A percentile compares a stretch with the other conserved stretches of the same genome.
Conservation (phyloP, 495 filamentous ascomycete species). For the Talaromyces borbonicus region DNA sequence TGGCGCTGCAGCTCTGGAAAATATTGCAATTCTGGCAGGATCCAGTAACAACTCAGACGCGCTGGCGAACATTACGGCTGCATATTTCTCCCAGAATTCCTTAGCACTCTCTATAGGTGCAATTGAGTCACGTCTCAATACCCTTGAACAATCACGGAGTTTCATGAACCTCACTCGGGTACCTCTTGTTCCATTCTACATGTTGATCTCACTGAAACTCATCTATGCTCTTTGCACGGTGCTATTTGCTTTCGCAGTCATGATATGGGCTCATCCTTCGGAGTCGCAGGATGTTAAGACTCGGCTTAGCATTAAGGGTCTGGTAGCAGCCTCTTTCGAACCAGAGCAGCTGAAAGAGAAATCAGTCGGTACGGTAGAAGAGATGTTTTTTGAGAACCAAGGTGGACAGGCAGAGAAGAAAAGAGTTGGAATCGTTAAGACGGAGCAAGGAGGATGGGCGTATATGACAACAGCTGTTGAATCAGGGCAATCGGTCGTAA, state of each 20-base stretch:
- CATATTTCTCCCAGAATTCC: slow-evolving; percentile 3
- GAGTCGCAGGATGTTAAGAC: not conserved
- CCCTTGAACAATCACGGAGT: slow-evolving; percentile 1
- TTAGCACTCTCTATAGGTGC: not conserved
- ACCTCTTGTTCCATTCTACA: slow-evolving; percentile 1
- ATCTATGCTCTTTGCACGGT: not conserved
- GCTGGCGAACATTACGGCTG: not conserved
- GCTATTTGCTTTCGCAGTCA: slow-evolving; percentile 3
- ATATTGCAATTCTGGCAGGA: slow-evolving; percentile 1
- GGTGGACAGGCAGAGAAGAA: not conserved
- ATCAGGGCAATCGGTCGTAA: not conserved
- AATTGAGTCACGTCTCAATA: not conserved
- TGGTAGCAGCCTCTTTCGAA: slow-evolving; percentile 3
- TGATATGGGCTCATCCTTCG: slow-evolving; percentile 1
- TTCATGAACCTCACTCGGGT: not conserved
- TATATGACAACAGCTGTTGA: not conserved
- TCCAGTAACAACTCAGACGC: not conserved
- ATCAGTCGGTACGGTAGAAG: slow-evolving; percentile 1
- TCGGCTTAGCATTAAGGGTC: slow-evolving; percentile 4
- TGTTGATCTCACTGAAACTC: not conserved
- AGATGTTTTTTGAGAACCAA: slow-evolving; percentile 4
- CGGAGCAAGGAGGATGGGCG: slow-evolving; percentile 4
- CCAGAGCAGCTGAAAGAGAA: slow-evolving; percentile 1
- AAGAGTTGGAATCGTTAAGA: slow-evolving; percentile 2
- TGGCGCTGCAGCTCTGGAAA: not conserved